Base-by-base conservation (phyloP, 345 rosid genomes). In the Ricinus communis region DNA sequence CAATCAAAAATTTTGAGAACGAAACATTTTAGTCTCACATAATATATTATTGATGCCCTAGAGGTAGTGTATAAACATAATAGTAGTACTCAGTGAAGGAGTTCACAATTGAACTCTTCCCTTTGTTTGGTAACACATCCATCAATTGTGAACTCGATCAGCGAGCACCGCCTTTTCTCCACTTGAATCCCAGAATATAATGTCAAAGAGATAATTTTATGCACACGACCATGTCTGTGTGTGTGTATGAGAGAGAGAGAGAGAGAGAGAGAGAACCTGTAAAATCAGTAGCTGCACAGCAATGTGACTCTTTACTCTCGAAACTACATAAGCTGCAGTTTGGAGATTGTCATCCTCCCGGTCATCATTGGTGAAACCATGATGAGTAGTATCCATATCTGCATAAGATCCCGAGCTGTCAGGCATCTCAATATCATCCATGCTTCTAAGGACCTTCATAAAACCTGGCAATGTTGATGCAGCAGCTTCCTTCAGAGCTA, bases 281-380 rank as follows among this genome's bases (percentile, higher is more conserved):
- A 85, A 56, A 65, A 87, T 81, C 43, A 85, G 91, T 64, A 94
- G 88, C 81, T 91, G 98, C 64, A 86, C 77, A 1, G 91, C 73
- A 43, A 91, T 86, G 75, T 91, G 93, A 84, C 88, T 82, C 85
- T 90, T 94, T 82, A 85, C 85, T 78, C 95, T 88, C 43, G 96
- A 88, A 69, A 87, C 81, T 79, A 94, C 90, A 74, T 87, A 86
- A 25, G 93, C 85, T 76, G 85, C 84, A 51, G 90, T 86, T 76
- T 88, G 92, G 65, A 94, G 86, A 83, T 76, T 83, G 75, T 87
- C 93, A 68, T 90, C 91, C 69, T 87, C 91, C 15, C 91, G 67
- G 52, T 86, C 87, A 70, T 87, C 91, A 59, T 78, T 82, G 47
- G 69, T 70, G 50, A 81, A 74, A 69, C 75, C 91, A 76, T 78